Evolutionary conservation across 164 flowering plant species (phyloP), one percentile per base, ranked within the genome.

Genomic region (Euptelea pleiosperma): DNA sequence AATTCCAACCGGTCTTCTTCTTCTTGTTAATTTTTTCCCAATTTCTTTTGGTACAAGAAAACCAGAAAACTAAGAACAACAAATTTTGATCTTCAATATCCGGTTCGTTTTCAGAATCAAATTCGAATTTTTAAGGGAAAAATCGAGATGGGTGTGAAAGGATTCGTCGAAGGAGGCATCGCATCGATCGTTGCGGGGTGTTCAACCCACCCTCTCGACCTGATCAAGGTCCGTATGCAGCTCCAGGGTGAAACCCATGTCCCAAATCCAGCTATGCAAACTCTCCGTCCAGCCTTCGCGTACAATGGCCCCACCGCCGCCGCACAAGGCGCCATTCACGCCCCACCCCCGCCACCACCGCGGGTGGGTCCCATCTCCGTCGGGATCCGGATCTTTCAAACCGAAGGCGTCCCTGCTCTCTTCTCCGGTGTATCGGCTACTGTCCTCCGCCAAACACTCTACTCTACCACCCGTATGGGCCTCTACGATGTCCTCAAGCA

Each of bases 391-490:
- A 77, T 90, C 58, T 35, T 87, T 6, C 77, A 74, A 41, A 75
- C 76, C 2, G 89, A 90, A 45, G 97, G 97, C 2, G 67, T 75
- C 3, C 57, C 71, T 0, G 97, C 90, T 7, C 70, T 90, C 3
- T 87, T 72, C 68, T 82, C 89, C 43, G 97, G 95, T 63, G 86
- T 90, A 4, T 90, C 95, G 35, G 97, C 97, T 42, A 90, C 95
- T 48, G 76, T 90, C 15, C 92, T 90, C 70, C 84, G 97, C 0
- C 95, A 90, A 63, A 78, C 82, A 0, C 84, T 90, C 12, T 90
- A 90, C 68, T 87, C 97, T 33, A 87, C 97, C 14, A 90, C 97
- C 53, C 72, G 95, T 0, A 90, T 90, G 97, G 97, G 97, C 5
- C 73, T 90, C 7, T 90, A 90, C 78, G 95, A 90, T 52, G 64